phyloP scores from a whole-genome alignment of 139 green algal species.

The Chlamydomonas incerta region DNA sequence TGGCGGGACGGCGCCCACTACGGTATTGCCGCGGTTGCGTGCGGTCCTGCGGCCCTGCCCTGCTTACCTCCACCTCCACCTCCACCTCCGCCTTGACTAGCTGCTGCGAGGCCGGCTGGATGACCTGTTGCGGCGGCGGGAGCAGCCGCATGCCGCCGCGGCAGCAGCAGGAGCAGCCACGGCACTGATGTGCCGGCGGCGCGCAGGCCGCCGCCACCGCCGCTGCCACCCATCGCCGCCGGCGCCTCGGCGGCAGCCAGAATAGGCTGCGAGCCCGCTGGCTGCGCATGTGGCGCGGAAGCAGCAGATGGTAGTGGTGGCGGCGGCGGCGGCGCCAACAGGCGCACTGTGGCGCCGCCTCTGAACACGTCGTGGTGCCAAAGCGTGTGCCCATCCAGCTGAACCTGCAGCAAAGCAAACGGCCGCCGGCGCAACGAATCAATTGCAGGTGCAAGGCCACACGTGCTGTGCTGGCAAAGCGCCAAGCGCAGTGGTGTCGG shows the following conservation, averaged over 20 bases:
- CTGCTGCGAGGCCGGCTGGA: no score
- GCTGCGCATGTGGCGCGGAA: no score
- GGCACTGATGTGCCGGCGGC: not conserved
- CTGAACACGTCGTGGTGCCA: slow-evolving; percentile 28
- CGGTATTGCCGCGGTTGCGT: no score
- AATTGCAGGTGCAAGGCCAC: no score
- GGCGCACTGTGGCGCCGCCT: not conserved
- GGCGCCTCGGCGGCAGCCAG: no score
- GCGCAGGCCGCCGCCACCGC: not conserved
- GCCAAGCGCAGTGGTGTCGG: not conserved
- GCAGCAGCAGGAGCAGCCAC: slow-evolving; percentile 32
- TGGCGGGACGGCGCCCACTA: no score
- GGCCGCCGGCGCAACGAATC: no score
- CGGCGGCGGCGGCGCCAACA: slow-evolving; percentile 7
- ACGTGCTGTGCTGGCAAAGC: not conserved
- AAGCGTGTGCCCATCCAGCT: not conserved
- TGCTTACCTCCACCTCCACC: no score
- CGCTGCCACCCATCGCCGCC: not conserved
- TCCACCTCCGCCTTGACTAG: no score
- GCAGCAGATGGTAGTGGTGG: not conserved
- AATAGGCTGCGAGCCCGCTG: no score
- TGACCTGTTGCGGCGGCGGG: not conserved
- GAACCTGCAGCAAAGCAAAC: no score
- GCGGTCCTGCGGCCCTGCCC: no score
- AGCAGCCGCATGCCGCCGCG: not conserved